Evolutionary conservation across 129 eudicot species (phyloP), one percentile per base, ranked within the genome.

Genomic region (Tanacetum coccineum): DNA sequence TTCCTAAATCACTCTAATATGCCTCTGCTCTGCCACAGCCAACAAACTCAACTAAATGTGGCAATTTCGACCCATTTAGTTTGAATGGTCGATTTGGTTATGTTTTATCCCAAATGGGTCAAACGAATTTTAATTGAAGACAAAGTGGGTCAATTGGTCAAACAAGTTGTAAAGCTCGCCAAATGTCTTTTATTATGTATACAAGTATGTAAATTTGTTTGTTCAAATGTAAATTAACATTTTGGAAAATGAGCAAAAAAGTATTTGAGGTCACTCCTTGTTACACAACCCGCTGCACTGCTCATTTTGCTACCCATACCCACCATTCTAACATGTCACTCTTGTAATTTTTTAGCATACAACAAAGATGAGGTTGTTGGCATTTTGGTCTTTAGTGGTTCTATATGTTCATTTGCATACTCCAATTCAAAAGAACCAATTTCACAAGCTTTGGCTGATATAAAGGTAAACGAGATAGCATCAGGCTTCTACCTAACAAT

Each of bases 401-500:
- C 84, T 44, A 77, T 92, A 15, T 81, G 87, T 56, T 88, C 95
- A 67, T 83, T 81, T 59, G 80, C 98, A 10, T 88, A 83, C 81
- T 70, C 81, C 66, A 85, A 80, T 78, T 68, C 87, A 25, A 92
- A 88, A 86, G 96, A 92, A 74, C 83, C 88, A 30, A 61, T 83
- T 73, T 87, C 95, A 45, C 96, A 92, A 85, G 96, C 91, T 69
- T 82, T 88, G 83, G 83, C 78, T 78, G 95, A 88, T 74, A 80
- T 92, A 76, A 92, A 88, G 98, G 98, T 92, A 74, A 60, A 20
- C 2, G 46, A 52, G 14, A 51, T 22, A 39, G 13, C 17, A 32
- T 42, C 14, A 40, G 0, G 22, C 36, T 72, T 55, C 55, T 53
- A 51, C 67, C 8, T 59, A 48, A 49, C 21, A 14, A 47, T 28